Conservation (phyloP, 2,329 filamentous ascomycete species). For the Diaporthe aspalathi region DNA sequence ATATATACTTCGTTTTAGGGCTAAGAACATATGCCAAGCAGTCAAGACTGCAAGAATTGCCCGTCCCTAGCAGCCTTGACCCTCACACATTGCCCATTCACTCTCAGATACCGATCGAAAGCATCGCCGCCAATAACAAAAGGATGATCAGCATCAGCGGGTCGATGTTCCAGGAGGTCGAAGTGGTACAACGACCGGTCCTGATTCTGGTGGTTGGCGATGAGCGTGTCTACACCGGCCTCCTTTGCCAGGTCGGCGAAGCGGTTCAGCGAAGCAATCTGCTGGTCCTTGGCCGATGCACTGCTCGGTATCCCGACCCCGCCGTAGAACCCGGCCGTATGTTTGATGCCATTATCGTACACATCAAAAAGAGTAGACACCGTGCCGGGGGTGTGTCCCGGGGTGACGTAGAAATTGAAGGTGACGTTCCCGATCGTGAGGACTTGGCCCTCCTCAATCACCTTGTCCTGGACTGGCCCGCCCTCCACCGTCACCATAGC, state of each 20-base stretch:
- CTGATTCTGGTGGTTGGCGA: constrained; percentile 43
- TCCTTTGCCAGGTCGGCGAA: constrained; percentile 31
- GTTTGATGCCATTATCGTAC: not conserved
- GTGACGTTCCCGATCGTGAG: constrained; percentile 4
- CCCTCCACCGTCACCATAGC: not conserved
- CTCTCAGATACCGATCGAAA: constrained; percentile 3
- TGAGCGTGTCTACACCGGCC: constrained; percentile 40
- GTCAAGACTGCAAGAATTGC: constrained; percentile 8
- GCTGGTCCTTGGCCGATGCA: not conserved
- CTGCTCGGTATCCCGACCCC: constrained; percentile 4
- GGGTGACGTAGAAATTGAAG: constrained; percentile 1
- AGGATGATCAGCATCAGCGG: not conserved
- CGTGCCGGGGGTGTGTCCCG: constrained; percentile 1
- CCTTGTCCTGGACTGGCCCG: not conserved
- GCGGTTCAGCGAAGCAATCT: constrained; percentile 5
- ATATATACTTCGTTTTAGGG: accelerated
- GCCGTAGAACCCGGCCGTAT: constrained; percentile 1
- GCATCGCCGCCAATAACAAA: constrained; percentile 1
- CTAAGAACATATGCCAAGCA: too few relatives aligned
- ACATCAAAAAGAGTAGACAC: not conserved
- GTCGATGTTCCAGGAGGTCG: constrained; percentile 1
- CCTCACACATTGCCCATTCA: constrained; percentile 10
- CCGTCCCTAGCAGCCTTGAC: constrained; percentile 5
- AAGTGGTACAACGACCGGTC: constrained; percentile 34
- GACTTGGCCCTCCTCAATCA: not conserved